Conservation (phyloP, 2,329 filamentous ascomycete genomes). For the Botrytis paeoniae region DNA sequence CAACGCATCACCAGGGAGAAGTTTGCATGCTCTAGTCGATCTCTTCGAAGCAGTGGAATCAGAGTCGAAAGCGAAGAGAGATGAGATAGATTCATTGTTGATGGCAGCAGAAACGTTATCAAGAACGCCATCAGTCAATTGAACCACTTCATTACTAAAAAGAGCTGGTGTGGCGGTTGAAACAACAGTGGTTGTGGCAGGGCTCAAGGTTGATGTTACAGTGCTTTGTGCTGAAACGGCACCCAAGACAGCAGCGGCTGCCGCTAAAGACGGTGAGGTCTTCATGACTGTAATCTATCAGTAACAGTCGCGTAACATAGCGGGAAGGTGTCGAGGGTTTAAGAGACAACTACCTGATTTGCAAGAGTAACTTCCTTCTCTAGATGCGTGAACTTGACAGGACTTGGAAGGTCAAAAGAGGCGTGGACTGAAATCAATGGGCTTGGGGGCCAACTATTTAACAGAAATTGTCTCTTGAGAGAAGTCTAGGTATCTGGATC, state of each 20-base stretch:
- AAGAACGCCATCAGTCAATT: slow-evolving; percentile 28
- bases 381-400: background rate
- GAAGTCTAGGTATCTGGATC: background rate
- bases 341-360: background rate
- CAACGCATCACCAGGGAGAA: slow-evolving; percentile 29
- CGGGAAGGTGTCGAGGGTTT: background rate
- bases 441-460: background rate
- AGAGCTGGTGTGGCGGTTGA: slow-evolving; percentile 6
- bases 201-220: background rate
- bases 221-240: background rate
- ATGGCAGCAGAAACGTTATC: slow-evolving; percentile 22
- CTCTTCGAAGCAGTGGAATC: background rate
- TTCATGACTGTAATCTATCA: slow-evolving; percentile 14
- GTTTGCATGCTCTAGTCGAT: slow-evolving; percentile 26
- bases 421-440: background rate
- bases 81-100: slow-evolving; percentile 18
- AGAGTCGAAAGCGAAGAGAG: slow-evolving; percentile 21
- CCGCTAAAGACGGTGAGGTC: background rate
- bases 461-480: background rate
- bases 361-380: background rate
- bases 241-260: background rate
- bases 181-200: background rate
- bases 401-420: background rate
- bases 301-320: background rate
- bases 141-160: slow-evolving; percentile 23